Evolutionary conservation across 1,139 yeast species (phyloP).

Genomic region (Debaryomycetaceae sp.): DNA sequence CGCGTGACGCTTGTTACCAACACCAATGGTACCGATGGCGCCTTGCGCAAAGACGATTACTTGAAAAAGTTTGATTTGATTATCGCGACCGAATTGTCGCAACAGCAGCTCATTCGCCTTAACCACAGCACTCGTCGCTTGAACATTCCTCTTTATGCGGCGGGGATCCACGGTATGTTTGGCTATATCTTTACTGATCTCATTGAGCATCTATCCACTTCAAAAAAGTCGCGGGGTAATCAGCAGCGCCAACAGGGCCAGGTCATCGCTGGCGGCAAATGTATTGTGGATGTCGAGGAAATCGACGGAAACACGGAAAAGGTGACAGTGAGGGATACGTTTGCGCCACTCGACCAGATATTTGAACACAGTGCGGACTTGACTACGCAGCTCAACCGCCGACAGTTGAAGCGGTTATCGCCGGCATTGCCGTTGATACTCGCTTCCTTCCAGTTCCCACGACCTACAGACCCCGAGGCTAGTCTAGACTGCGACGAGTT

Average conservation of each 20-base stretch:
- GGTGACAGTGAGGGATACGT: slow-evolving; percentile 47
- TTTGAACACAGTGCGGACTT: slow-evolving; percentile 25
- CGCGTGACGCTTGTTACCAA: slow-evolving; percentile 49
- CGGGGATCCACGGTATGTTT: slow-evolving; percentile 69
- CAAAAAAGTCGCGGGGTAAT: slow-evolving; percentile 37
- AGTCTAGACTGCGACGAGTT: slow-evolving; percentile 23
- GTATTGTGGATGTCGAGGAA: slow-evolving; percentile 35
- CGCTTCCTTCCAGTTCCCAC: slow-evolving; percentile 36
- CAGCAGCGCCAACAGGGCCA: slow-evolving; percentile 35
- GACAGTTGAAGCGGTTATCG: slow-evolving; percentile 50
- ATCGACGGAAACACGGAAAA: slow-evolving; percentile 29
- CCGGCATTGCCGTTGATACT: slow-evolving; percentile 54
- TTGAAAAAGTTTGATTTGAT: slow-evolving; percentile 58
- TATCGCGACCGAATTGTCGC: slow-evolving; percentile 59
- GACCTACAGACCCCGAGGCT: slow-evolving; percentile 18
- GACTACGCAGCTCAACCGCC: slow-evolving; percentile 32
- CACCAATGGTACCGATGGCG: slow-evolving; percentile 17
- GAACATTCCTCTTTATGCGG: slow-evolving; percentile 55
- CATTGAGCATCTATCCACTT: slow-evolving; percentile 44
- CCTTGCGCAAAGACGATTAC: slow-evolving; percentile 19
- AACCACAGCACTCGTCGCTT: slow-evolving; percentile 46
- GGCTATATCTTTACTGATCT: slow-evolving; percentile 79
- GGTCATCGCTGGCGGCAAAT: slow-evolving; percentile 38
- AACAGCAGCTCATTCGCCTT: slow-evolving; percentile 27
- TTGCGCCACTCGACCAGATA: slow-evolving; percentile 21